Base-by-base conservation (phyloP, 306 rosid genomes). In the Quercus aquifolioides region DNA sequence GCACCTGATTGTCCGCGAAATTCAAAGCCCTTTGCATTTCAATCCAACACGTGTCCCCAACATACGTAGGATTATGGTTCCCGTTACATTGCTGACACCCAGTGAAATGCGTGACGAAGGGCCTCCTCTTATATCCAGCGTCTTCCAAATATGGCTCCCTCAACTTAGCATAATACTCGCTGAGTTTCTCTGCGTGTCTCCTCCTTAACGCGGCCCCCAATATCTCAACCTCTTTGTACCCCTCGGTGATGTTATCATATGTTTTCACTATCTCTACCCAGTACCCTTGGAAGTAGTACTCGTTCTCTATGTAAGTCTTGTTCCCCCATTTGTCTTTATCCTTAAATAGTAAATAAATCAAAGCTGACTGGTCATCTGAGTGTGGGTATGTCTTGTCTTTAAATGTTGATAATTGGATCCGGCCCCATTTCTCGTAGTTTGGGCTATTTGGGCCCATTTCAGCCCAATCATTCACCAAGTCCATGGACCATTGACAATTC, bases 11-110 rank as follows among this genome's bases (percentile, higher is more conserved):
- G 75, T 88, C 91, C 0, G 84, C 92, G 8, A 81, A 88, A n/a
- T 88, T 90, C 76, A 88, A 73, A 31, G 90, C 89, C 55, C 71
- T 81, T 12, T 77, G 74, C 88, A 86, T 86, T 7, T 67, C 83
- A 5, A 18, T 30, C 92, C 90, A 88, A 35, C 92, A 88, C 0
- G 71, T 56, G 4, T 84, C 52, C 8, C 80, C 90, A 0, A 65
- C 63, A 17, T 86, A 82, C 30, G 5, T 58, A 13, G 84, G 85
- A 55, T 88, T 90, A 1, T 88, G 90, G 0, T 84, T 10, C 17
- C 91, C 87, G 2, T 25, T 88, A 35, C 91, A 90, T 0, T 87
- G 93, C 18, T 90, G 91, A 19, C 93, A 90, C n/a, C 91, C 88
- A 0, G 94, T 87, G 74, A 87, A 90, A 67, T 87, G 91, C 0